Base-by-base conservation (phyloP, 257 asterid species). In the Solanum rostratum region DNA sequence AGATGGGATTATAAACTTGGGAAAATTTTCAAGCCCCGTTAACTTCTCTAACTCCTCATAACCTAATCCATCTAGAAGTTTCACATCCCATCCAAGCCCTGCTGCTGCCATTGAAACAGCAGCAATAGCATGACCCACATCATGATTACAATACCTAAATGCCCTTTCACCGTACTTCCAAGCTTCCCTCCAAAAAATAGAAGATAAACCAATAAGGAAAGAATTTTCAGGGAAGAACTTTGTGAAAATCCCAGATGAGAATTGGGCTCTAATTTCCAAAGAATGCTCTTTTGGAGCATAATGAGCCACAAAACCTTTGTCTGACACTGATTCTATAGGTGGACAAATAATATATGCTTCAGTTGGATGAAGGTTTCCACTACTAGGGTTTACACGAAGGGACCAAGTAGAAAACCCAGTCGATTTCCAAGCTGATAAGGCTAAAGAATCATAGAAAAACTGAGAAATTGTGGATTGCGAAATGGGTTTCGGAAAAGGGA, bases 101-200 rank as follows among this genome's bases (percentile, higher is more conserved):
- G 97, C 96, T 0, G 99, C 97, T 20, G 98, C 98, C 89, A 96
- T 86, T 1, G 97, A 29, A 79, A 96, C 97, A 8, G 99, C 98
- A 10, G 94, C 99, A 80, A 91, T 92, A 54, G 98, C 98, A 65
- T 96, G 99, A 12, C 99, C 99, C 24, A 96, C 97, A 30, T 96
- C 99, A 89, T 96, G 99, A 90, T 96, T 96, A 60, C 99, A 96
- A 65, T 96, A 96, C 95, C 99, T 94, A 87, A 94, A 94, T 39
- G 95, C 99, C 91, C 99, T 91, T 88, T 96, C 99, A 6, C 99
- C 99, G 82, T 94, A 96, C 87, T 96, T 96, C 98, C 99, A 96
- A 80, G 98, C 97, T 82, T 96, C 98, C 89, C 98, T 90, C 99
- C 98, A 96, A 84, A 93, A 96, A 82, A 94, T 90, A 4, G 99